These are phyloP conservation scores for Nemania bipapillata DNA, from an alignment of 2,329 filamentous ascomycete genomes.

Conservation along the genomic window DNA sequence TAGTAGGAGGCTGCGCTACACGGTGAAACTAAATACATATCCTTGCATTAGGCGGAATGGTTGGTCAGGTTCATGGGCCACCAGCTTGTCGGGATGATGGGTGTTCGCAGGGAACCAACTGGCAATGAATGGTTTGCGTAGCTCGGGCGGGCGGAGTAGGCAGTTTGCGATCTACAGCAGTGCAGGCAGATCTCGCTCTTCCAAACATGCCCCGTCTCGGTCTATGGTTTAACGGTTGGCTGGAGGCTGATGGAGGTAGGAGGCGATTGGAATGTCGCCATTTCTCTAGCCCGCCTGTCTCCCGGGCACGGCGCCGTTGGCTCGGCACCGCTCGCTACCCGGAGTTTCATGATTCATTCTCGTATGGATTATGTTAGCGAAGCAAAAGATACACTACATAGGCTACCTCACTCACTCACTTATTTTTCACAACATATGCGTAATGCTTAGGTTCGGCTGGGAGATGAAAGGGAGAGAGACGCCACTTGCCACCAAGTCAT, in stretches of 20 bases:
- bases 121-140: too few relatives aligned
- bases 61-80: not conserved
- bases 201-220: not conserved
- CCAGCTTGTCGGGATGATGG: constrained; percentile 11
- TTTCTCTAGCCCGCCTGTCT: not conserved
- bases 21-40: not conserved
- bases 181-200: constrained; percentile 8
- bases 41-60: not conserved
- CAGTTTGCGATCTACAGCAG: not conserved
- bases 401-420: too few relatives aligned
- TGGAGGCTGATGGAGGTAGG: constrained; percentile 3
- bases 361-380: not conserved
- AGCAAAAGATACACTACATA: not conserved
- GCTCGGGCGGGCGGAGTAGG: not conserved
- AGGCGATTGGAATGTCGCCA: constrained; percentile 22
- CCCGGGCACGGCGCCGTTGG: not conserved
- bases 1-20: not conserved
- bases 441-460: not conserved
- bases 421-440: too few relatives aligned
- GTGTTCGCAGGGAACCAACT: not conserved
- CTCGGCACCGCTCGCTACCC: not conserved
- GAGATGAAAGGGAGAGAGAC: constrained; percentile 19
- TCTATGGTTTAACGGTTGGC: constrained; percentile 16
- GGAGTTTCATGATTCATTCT: constrained; percentile 11
- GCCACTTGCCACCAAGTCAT: not conserved